Evolutionary conservation across 129 eudicot species (phyloP).

Genomic region (Helichrysum umbraculigerum): DNA sequence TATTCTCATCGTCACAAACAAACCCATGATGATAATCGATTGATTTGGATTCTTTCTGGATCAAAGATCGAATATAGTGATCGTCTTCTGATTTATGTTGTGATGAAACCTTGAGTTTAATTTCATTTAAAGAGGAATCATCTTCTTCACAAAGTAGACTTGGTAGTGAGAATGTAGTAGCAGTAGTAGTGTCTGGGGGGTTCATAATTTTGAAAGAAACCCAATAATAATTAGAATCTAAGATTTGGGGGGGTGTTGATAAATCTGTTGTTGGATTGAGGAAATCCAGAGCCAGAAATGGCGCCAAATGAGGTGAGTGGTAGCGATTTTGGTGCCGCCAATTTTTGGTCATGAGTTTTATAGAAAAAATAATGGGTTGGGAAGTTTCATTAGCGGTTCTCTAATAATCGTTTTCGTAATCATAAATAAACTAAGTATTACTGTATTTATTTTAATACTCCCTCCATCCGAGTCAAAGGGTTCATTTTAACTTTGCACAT

Average conservation of each 20-base stretch:
- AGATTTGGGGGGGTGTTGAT: constrained; percentile 5
- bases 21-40: constrained; percentile 1
- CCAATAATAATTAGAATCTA: not conserved
- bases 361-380: constrained; percentile 21
- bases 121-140: constrained; percentile 39
- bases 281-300: constrained; percentile 33
- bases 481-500: no score
- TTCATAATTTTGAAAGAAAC: not conserved
- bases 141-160: constrained; percentile 70
- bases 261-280: constrained; percentile 33
- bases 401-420: not conserved
- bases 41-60: constrained; percentile 31
- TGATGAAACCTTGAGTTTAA: not conserved
- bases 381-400: not conserved
- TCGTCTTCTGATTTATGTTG: constrained; percentile 48
- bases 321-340: constrained; percentile 82
- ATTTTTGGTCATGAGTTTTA: constrained; percentile 55
- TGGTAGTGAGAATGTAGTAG: constrained; percentile 47
- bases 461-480: no score
- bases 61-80: constrained; percentile 42
- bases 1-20: constrained; percentile 18
- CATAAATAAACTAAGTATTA: not conserved
- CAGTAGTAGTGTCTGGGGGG: constrained; percentile 32
- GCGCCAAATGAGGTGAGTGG: constrained; percentile 37
- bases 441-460: no score